These are phyloP conservation scores for Mortierella sp. DNA, from an alignment of 371 early-diverging fungal genomes.

Conservation along the genomic window DNA sequence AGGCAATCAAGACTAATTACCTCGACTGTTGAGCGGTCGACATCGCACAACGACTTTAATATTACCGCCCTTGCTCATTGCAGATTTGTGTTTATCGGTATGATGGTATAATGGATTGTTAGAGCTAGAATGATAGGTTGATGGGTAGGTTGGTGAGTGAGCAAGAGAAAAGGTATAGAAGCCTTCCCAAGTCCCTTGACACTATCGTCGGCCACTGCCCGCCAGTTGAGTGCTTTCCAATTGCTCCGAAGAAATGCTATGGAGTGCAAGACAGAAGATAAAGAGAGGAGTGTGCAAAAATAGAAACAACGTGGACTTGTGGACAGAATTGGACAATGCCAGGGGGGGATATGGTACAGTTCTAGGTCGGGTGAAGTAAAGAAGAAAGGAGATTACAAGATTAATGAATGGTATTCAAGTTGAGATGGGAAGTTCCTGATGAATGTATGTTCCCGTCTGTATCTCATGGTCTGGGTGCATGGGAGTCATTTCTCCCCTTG, in stretches of 20 bases:
- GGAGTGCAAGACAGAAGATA: too few relatives aligned
- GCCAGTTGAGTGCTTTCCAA: neutral
- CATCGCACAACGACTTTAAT: constrained; percentile 86
- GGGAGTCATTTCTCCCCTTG: constrained; percentile 3
- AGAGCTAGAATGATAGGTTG: neutral
- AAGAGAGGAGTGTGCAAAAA: too few relatives aligned
- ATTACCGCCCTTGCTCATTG: constrained; percentile 64
- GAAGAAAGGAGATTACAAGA: too few relatives aligned
- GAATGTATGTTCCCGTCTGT: neutral
- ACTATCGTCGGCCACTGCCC: neutral
- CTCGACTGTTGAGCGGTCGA: constrained; percentile 82
- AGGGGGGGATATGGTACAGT: too few relatives aligned
- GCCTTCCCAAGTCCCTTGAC: neutral
- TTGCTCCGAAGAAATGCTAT: neutral
- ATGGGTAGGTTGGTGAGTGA: neutral
- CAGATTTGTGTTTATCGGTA: neutral
- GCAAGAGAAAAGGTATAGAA: too few relatives aligned
- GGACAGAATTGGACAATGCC: too few relatives aligned
- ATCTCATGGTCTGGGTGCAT: constrained; percentile 9
- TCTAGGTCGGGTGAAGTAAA: too few relatives aligned
- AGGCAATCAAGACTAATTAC: constrained; percentile 37
- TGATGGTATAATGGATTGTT: too few relatives aligned
- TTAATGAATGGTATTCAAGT: neutral
- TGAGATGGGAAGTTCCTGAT: neutral
- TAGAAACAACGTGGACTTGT: too few relatives aligned